These are phyloP conservation scores for Emydomyces testavorans DNA, from an alignment of 2,329 filamentous ascomycete species.

Conservation along the genomic window DNA sequence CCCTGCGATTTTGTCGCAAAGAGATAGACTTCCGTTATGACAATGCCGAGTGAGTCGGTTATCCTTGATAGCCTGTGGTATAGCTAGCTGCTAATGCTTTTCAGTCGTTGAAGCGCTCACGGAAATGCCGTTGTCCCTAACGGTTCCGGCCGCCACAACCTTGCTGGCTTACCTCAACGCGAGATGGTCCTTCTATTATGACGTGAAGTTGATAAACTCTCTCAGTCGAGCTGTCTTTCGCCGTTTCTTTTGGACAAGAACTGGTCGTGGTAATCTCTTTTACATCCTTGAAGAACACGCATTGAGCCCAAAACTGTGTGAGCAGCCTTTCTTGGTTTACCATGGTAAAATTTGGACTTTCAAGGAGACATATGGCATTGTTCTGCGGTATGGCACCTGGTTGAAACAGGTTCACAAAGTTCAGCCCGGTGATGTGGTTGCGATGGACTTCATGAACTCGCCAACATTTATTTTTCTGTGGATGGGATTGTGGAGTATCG, in stretches of 20 bases:
- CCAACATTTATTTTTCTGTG: slow-evolving; percentile 65
- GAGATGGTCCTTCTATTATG: slow-evolving; percentile 54
- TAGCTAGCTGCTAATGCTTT: neutral
- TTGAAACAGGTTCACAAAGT: slow-evolving; percentile 54
- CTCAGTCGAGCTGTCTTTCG: slow-evolving; percentile 39
- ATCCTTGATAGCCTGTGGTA: no score
- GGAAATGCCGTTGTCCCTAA: slow-evolving; percentile 30
- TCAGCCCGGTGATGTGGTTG: slow-evolving; percentile 62
- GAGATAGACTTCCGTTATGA: neutral
- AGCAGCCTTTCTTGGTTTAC: slow-evolving; percentile 52
- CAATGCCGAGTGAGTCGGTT: neutral
- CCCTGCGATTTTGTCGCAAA: neutral
- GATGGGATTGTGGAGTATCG: slow-evolving; percentile 71
- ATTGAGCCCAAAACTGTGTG: slow-evolving; percentile 40
- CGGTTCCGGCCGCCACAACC: slow-evolving; percentile 52
- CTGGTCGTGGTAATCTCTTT: slow-evolving; percentile 58
- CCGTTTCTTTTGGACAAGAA: slow-evolving; percentile 40
- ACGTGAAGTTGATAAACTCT: slow-evolving; percentile 49
- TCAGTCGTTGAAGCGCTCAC: slow-evolving; percentile 3
- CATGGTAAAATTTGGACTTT: slow-evolving; percentile 56
- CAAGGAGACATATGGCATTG: slow-evolving; percentile 58
- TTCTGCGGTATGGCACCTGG: slow-evolving; percentile 64
- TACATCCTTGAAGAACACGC: slow-evolving; percentile 62
- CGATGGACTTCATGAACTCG: slow-evolving; percentile 70
- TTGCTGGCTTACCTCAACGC: slow-evolving; percentile 70